phyloP scores from a whole-genome alignment of 208 protist genomes.

The Trypanosoma theileri region DNA sequence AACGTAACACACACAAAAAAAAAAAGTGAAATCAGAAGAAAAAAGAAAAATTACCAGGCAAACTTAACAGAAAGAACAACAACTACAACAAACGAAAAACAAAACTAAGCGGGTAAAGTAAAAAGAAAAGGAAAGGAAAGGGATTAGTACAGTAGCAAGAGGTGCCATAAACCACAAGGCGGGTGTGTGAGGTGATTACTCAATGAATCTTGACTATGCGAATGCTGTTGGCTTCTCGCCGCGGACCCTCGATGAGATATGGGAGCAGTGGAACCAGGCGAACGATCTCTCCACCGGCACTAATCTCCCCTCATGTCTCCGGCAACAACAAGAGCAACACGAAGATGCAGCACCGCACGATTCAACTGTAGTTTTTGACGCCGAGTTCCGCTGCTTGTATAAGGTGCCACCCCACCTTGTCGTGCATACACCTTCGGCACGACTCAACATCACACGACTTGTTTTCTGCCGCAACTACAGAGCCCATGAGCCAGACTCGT shows the following conservation, averaged over 20 bases:
- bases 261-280: slow-evolving; percentile 31
- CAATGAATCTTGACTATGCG: slow-evolving; percentile 1
- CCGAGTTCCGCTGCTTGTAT: slow-evolving; percentile 65
- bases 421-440: slow-evolving; percentile 60
- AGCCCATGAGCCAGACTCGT: slow-evolving; percentile 44
- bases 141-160: too few species aligned
- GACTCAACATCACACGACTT: slow-evolving; percentile 83
- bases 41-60: too few species aligned
- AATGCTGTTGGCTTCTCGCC: background rate
- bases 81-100: too few species aligned
- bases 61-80: too few species aligned
- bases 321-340: background rate
- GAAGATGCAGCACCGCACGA: background rate
- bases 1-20: too few species aligned
- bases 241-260: slow-evolving; percentile 23
- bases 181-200: too few species aligned
- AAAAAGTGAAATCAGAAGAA: too few species aligned
- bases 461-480: slow-evolving; percentile 79
- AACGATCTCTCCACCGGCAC: slow-evolving; percentile 18
- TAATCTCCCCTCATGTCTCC: slow-evolving; percentile 7
- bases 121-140: too few species aligned
- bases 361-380: slow-evolving; percentile 56
- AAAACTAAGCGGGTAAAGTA: too few species aligned
- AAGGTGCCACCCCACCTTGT: slow-evolving; percentile 52
- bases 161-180: too few species aligned